Conservation (phyloP, 2,329 filamentous ascomycete genomes). For the Venturia pyrina region DNA sequence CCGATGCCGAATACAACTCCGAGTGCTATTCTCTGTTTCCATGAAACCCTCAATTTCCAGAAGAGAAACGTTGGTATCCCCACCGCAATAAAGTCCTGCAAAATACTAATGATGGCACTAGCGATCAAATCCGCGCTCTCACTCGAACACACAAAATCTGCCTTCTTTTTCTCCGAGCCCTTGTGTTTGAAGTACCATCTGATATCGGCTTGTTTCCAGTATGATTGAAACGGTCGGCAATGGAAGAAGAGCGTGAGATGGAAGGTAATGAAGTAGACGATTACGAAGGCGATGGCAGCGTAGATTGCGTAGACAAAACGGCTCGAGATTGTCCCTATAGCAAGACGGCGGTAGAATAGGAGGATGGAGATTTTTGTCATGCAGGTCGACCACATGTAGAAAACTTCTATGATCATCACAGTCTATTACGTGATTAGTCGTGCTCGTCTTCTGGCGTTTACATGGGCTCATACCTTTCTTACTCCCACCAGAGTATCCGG, state of each 20-base stretch:
- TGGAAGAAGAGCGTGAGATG: conserved; percentile 15
- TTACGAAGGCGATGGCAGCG: conserved; percentile 13
- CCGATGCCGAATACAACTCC: conserved; percentile 5
- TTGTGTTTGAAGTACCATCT: conserved; percentile 13
- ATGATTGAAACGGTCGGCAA: conserved; percentile 16
- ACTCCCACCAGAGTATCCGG: conserved; percentile 9
- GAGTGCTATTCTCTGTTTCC: conserved; percentile 15
- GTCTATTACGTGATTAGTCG: neutral
- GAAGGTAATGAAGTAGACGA: conserved; percentile 14
- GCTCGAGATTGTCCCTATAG: conserved; percentile 5
- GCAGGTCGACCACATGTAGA: conserved; percentile 14
- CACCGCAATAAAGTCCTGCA: conserved; percentile 17
- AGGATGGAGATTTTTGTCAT: conserved; percentile 18
- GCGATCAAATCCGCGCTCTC: conserved; percentile 14
- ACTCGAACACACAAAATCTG: conserved; percentile 15
- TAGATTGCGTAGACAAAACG: conserved; percentile 7
- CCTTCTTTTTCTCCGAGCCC: conserved; percentile 8
- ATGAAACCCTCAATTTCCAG: conserved; percentile 15
- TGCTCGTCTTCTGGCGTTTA: neutral
- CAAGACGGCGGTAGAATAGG: conserved; percentile 17
- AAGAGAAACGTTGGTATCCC: conserved; percentile 16
- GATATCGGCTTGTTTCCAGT: conserved; percentile 16
- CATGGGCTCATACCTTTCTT: neutral
- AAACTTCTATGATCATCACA: conserved; percentile 7
- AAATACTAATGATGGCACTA: conserved; percentile 14